Base-by-base conservation (phyloP, 1,284 basidiomycete genomes). In the Phaffia rhodozyma region DNA sequence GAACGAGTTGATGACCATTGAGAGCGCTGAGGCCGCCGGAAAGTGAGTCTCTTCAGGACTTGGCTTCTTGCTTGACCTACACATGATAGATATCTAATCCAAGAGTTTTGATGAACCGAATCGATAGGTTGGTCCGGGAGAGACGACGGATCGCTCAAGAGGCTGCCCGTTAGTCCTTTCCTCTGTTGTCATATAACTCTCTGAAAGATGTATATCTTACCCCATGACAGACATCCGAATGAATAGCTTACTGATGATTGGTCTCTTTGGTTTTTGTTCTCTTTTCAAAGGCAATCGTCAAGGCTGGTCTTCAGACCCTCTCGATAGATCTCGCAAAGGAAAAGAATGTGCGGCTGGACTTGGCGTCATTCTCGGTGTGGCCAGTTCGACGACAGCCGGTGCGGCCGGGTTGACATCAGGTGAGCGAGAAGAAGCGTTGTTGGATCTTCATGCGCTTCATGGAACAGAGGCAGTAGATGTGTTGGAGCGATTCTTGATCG, bases 391-490 rank as follows among this genome's bases (percentile, higher is more conserved):
- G 23, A 71, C 75, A 20, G 78, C 79, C 6, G 81, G 81, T 5
- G 83, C 83, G 55, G 79, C 78, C 6, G 77, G 73, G 18, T 70
- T 66, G 23, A 82, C 80, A 16, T 77, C 82, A n/a, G 89, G 90
- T 66, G 91, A 94, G 76, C 80, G 90, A 68, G 87, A 84, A 58
- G 91, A 93, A 74, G 80, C 76, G 58, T 78, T 88, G 73, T 76
- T 92, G 58, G 93, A 92, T 78, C 75, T 90, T 72, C 92, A 90
- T 77, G 89, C 86, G 34, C 75, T 97, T 72, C 92, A 97, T 75
- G 84, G 90, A 1, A 86, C 85, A 66, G 96, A 98, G 73, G 94
- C 90, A 9, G 86, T 87, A 1, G 89, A 96, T 68, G 85, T 97
- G 34, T 74, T 93, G 66, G 91, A 96, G 71, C 85, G 89, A 71